Conservation (phyloP, 305 asterid genomes). For the Solanum hybrid region DNA sequence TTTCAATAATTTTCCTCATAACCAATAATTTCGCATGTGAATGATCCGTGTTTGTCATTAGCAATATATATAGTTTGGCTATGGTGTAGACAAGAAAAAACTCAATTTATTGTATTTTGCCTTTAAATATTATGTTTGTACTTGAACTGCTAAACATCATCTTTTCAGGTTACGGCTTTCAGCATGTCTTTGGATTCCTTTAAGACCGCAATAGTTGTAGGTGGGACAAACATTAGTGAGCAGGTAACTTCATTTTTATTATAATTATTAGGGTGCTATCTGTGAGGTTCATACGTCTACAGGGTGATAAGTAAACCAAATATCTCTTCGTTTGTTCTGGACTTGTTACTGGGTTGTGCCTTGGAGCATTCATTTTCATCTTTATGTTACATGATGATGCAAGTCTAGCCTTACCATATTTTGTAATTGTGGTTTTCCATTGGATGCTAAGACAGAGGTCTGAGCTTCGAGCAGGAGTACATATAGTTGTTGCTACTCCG, state of each 20-base stretch:
- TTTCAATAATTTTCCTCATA: not conserved
- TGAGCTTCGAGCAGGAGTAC: constrained; percentile 71
- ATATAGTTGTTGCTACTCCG: constrained; percentile 83
- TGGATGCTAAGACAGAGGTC: constrained; percentile 60
- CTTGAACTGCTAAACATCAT: constrained; percentile 4
- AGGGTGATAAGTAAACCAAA: not conserved
- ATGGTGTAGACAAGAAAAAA: constrained; percentile 5
- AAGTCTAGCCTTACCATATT: not conserved
- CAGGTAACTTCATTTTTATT: constrained; percentile 36
- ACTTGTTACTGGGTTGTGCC: not conserved
- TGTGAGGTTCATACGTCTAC: not conserved
- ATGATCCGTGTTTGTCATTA: not conserved
- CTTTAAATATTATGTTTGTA: not conserved
- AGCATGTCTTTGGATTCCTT: constrained; percentile 62
- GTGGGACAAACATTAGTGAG: constrained; percentile 77
- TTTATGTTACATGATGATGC: not conserved
- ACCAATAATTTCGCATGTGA: not conserved
- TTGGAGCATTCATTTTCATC: not conserved
- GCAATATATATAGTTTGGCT: not conserved
- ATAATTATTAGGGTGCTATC: constrained; percentile 3
- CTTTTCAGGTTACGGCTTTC: constrained; percentile 73
- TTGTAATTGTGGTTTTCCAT: constrained; percentile 21
- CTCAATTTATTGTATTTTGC: not conserved
- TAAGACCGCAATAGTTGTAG: constrained; percentile 67
- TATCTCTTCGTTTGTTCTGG: not conserved